These are phyloP conservation scores for Galeopsis tetrahit DNA, from an alignment of 257 asterid genomes.

Conservation along the genomic window DNA sequence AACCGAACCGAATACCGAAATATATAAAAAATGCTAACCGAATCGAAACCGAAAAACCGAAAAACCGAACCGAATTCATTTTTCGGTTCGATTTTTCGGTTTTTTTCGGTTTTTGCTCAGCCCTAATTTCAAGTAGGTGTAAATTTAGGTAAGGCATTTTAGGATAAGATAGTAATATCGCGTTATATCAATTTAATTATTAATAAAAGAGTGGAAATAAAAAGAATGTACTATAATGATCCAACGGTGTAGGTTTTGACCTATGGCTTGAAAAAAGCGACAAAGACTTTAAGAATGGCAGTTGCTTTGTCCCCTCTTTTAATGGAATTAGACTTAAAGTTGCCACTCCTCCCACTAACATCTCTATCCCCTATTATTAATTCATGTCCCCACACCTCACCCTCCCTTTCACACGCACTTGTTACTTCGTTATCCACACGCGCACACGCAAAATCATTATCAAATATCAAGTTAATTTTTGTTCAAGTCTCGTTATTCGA, in stretches of 20 bases:
- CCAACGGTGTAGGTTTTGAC: constrained; percentile 1
- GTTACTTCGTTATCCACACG: constrained; percentile 1
- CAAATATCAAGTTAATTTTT: too few species aligned
- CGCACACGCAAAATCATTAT: not conserved
- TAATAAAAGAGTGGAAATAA: not conserved
- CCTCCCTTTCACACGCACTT: constrained; percentile 20
- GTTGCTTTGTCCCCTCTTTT: constrained; percentile 44
- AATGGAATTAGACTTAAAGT: constrained; percentile 29
- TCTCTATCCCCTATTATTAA: constrained; percentile 29
- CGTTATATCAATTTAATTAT: too few species aligned
- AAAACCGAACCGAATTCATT: too few species aligned
- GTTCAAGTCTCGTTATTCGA: too few species aligned
- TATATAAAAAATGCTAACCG: too few species aligned
- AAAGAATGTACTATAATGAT: constrained; percentile 20
- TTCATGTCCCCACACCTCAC: constrained; percentile 39
- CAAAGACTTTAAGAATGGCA: constrained; percentile 18
- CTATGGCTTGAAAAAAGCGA: not conserved
- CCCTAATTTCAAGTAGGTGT: too few species aligned
- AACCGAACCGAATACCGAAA: too few species aligned
- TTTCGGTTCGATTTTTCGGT: too few species aligned
- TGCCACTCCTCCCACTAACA: constrained; percentile 52
- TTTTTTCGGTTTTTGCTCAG: too few species aligned
- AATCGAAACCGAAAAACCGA: too few species aligned
- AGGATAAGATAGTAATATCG: too few species aligned
- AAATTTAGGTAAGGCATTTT: too few species aligned